phyloP scores from a whole-genome alignment of 2,329 filamentous ascomycete genomes.

The Fulvia fulva region DNA sequence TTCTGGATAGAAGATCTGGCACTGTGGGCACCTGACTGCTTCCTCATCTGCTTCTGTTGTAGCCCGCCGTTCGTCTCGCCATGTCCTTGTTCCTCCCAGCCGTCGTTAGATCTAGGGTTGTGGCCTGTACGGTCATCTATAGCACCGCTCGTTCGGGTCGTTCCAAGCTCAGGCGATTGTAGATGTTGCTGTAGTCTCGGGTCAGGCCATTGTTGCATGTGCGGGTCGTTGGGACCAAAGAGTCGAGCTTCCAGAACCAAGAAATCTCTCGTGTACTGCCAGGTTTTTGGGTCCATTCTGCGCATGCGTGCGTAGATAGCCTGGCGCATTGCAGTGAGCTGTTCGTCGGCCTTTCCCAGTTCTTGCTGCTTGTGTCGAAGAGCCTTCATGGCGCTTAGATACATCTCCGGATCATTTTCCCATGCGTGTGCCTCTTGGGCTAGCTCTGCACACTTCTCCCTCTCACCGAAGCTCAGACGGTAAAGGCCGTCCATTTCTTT shows the following conservation, averaged over 20 bases:
- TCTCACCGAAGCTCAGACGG: constrained; percentile 6
- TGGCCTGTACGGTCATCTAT: not conserved
- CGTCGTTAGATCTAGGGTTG: constrained; percentile 1
- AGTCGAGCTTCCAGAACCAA: constrained; percentile 6
- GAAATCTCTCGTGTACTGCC: constrained; percentile 4
- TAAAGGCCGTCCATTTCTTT: constrained; percentile 12
- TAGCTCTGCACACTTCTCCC: constrained; percentile 11
- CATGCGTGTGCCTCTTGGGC: constrained; percentile 13
- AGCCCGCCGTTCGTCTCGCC: not conserved
- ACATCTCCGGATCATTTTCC: constrained; percentile 10
- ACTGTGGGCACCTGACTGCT: not conserved
- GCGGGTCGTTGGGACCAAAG: not conserved
- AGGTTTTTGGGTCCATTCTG: constrained; percentile 2
- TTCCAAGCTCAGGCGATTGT: not conserved
- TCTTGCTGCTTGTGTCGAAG: constrained; percentile 1
- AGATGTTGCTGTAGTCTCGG: constrained; percentile 1
- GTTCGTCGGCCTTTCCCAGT: not conserved
- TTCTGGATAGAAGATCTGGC: not conserved
- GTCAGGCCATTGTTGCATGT: constrained; percentile 7
- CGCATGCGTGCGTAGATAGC: constrained; percentile 2
- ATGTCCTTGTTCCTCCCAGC: constrained; percentile 13
- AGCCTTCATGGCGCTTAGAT: constrained; percentile 7
- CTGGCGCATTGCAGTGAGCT: not conserved
- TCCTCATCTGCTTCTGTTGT: not conserved
- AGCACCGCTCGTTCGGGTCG: not conserved